phyloP scores from a whole-genome alignment of 202 grass and related monocot genomes.

The Bolboschoenoplectus hybrid region DNA sequence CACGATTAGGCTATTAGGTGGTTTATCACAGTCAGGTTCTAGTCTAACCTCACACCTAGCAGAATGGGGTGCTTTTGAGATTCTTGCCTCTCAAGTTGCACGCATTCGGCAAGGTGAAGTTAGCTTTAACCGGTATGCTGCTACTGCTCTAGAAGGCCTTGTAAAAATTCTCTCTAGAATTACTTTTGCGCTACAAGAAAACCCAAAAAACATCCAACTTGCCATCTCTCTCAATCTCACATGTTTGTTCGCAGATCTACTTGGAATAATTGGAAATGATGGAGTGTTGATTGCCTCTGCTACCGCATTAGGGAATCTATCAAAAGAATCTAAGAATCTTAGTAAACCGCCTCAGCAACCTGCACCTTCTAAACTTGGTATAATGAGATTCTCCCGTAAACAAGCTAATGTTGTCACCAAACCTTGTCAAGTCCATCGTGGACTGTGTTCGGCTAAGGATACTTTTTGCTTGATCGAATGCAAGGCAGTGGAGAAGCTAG shows the following conservation, averaged over 20 bases:
- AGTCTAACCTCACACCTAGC: slow-evolving; percentile 56
- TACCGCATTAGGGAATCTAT: slow-evolving; percentile 65
- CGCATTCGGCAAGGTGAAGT: slow-evolving; percentile 50
- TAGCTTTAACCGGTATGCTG: slow-evolving; percentile 44
- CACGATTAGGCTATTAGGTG: slow-evolving; percentile 58
- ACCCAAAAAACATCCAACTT: slow-evolving; percentile 45
- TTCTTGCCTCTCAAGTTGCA: slow-evolving; percentile 51
- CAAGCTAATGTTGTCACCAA: slow-evolving; percentile 21
- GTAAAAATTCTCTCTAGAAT: slow-evolving; percentile 60
- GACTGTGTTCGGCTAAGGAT: slow-evolving; percentile 60
- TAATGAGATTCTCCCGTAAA: slow-evolving; percentile 28
- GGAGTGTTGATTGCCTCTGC: slow-evolving; percentile 62
- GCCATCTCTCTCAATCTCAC: slow-evolving; percentile 63
- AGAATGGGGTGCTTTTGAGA: slow-evolving; percentile 66
- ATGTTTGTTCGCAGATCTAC: slow-evolving; percentile 61
- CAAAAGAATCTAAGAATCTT: slow-evolving; percentile 61
- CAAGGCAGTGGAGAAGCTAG: slow-evolving; percentile 64
- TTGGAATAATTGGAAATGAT: slow-evolving; percentile 61
- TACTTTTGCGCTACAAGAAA: slow-evolving; percentile 58
- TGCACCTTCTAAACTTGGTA: neutral
- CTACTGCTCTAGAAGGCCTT: slow-evolving; percentile 53
- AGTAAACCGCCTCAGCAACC: slow-evolving; percentile 42
- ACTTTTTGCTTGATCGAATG: slow-evolving; percentile 78
- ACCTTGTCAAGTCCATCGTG: slow-evolving; percentile 58
- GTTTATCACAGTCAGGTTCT: slow-evolving; percentile 61